Conservation (phyloP, 2,329 filamentous ascomycete genomes). For the Talaromyces atroroseus region DNA sequence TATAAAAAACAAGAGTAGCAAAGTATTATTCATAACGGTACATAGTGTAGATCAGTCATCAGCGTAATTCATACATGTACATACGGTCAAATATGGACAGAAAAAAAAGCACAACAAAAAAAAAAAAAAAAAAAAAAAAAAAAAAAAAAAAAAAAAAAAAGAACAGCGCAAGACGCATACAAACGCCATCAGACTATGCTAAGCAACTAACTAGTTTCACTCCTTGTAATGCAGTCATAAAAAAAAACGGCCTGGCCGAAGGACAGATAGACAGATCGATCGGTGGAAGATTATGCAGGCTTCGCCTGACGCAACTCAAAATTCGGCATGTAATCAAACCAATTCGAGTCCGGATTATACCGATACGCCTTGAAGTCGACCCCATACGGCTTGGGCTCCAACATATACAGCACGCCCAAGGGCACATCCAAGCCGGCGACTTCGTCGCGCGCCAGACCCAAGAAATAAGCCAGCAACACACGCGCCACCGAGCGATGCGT, state of each 20-base stretch:
- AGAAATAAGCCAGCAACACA: conserved; percentile 93
- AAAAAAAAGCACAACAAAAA: not conserved
- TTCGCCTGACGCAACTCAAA: conserved; percentile 61
- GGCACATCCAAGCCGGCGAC: conserved; percentile 94
- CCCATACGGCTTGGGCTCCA: conserved; percentile 96
- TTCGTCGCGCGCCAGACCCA: conserved; percentile 81
- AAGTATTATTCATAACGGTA: too few relatives aligned
- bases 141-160: not conserved
- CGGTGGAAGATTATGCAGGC: conserved; percentile 16
- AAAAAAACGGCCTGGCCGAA: too few relatives aligned
- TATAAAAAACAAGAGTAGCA: too few relatives aligned
- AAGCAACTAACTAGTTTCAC: not conserved
- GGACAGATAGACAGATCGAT: not conserved
- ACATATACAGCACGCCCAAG: conserved; percentile 85
- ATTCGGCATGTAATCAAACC: conserved; percentile 80
- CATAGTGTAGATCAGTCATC: not conserved
- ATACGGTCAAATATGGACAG: not conserved
- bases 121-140: not conserved
- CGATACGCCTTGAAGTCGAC: conserved; percentile 95
- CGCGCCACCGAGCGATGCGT: conserved; percentile 88
- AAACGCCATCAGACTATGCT: not conserved
- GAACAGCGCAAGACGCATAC: too few relatives aligned
- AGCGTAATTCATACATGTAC: conserved; percentile 2
- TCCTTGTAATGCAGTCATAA: not conserved
- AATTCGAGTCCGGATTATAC: conserved; percentile 71